These are phyloP conservation scores for Dictyostelium discoideum DNA, from an alignment of 78 protist genomes.

Conservation along the genomic window dicty_2.7 NC_007090.3:5118501-5119000, in stretches of 20 bases:
- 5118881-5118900: conserved; percentile 8
- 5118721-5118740: neutral
- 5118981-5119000: too few relatives aligned
- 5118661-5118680: conserved; percentile 36
- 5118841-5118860: conserved; percentile 51
- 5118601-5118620: neutral
- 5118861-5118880: conserved; percentile 42
- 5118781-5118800: conserved; percentile 42
- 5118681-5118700: neutral
- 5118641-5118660: conserved; percentile 28
- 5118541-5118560: neutral
- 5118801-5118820: conserved; percentile 1
- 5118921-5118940: conserved; percentile 36
- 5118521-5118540: neutral
- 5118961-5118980: neutral
- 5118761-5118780: neutral
- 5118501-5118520: neutral
- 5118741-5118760: conserved; percentile 9
- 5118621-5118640: neutral
- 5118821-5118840: conserved; percentile 40
- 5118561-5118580: neutral
- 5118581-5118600: neutral
- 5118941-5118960: neutral
- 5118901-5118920: conserved; percentile 29
- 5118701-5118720: neutral